Evolutionary conservation across 306 rosid genomes (phyloP).

Genomic region (Malus domestica): DNA sequence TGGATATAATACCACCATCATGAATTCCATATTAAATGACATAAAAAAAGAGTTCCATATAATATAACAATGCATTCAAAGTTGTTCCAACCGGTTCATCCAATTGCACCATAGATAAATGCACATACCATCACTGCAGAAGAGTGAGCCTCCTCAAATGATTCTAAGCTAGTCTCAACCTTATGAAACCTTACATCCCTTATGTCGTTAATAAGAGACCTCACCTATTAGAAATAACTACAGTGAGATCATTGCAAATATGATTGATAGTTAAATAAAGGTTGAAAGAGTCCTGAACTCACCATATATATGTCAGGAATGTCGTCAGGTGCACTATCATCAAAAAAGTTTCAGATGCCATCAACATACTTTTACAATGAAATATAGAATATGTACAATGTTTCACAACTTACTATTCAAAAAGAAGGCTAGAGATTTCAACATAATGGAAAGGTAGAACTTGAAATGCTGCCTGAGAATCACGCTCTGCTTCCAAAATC

Average conservation of each 20-base stretch:
- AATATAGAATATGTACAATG: slow-evolving; percentile 3
- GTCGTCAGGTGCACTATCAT: slow-evolving; percentile 73
- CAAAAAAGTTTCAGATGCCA: slow-evolving; percentile 7
- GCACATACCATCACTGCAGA: slow-evolving; percentile 78
- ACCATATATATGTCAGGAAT: slow-evolving; percentile 74
- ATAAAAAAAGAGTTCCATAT: not conserved
- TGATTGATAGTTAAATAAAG: not conserved
- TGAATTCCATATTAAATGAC: not conserved
- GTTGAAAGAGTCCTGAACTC: slow-evolving; percentile 32
- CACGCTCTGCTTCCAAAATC: slow-evolving; percentile 82
- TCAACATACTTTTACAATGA: slow-evolving; percentile 2
- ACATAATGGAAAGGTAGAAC: slow-evolving; percentile 90
- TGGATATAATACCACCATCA: not conserved
- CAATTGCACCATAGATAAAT: not conserved
- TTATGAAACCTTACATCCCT: slow-evolving; percentile 89
- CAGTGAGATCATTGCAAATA: slow-evolving; percentile 13
- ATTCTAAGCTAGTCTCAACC: slow-evolving; percentile 80
- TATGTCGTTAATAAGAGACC: slow-evolving; percentile 90
- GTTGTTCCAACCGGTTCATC: not conserved
- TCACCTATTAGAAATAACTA: slow-evolving; percentile 44
- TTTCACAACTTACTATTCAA: slow-evolving; percentile 55
- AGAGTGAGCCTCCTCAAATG: slow-evolving; percentile 71
- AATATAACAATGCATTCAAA: not conserved
- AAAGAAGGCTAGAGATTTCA: slow-evolving; percentile 78
- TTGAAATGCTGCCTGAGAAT: slow-evolving; percentile 77